Percentiles rank a stretch among this genome's conserved stretches.
Conservation (phyloP, 306 rosid genomes). For the Dalbergia oliveri region DNA sequence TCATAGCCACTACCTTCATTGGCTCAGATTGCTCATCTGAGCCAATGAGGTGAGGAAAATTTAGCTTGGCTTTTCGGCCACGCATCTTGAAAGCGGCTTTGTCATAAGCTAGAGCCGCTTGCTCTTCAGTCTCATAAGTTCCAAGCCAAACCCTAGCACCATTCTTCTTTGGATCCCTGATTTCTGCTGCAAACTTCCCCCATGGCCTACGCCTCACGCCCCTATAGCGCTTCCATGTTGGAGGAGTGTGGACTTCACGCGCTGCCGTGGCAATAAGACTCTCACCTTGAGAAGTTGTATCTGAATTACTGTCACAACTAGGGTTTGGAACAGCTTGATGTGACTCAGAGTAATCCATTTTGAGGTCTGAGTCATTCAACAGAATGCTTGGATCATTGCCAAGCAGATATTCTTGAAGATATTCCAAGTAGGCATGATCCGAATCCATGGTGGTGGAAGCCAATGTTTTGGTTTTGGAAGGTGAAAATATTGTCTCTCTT, state of each 20-base stretch:
- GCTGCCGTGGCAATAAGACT: neutral
- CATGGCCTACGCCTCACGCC: slow-evolving; percentile 75
- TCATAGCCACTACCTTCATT: neutral
- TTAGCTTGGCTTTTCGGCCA: slow-evolving; percentile 69
- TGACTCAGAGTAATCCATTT: neutral
- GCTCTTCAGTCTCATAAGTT: slow-evolving; percentile 58
- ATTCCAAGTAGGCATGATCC: neutral
- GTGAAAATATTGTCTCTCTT: neutral
- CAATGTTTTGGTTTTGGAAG: neutral
- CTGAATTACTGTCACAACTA: neutral
- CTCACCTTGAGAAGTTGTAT: neutral
- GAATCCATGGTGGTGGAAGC: neutral
- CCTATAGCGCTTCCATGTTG: slow-evolving; percentile 42
- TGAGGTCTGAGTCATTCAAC: neutral
- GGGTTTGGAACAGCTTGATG: neutral
- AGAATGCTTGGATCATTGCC: neutral
- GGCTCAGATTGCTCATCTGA: slow-evolving; percentile 15
- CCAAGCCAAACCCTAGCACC: slow-evolving; percentile 76
- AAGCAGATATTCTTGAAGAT: neutral
- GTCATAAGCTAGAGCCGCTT: slow-evolving; percentile 71
- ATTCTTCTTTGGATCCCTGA: slow-evolving; percentile 52
- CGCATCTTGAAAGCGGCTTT: slow-evolving; percentile 69
- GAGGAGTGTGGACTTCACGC: neutral
- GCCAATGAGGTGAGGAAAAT: slow-evolving; percentile 64
- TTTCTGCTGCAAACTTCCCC: slow-evolving; percentile 78